A percentile compares a stretch with the other conserved stretches of the same genome.
phyloP scores from a whole-genome alignment of 139 green algal species.

The Chlorella sp. region DNA sequence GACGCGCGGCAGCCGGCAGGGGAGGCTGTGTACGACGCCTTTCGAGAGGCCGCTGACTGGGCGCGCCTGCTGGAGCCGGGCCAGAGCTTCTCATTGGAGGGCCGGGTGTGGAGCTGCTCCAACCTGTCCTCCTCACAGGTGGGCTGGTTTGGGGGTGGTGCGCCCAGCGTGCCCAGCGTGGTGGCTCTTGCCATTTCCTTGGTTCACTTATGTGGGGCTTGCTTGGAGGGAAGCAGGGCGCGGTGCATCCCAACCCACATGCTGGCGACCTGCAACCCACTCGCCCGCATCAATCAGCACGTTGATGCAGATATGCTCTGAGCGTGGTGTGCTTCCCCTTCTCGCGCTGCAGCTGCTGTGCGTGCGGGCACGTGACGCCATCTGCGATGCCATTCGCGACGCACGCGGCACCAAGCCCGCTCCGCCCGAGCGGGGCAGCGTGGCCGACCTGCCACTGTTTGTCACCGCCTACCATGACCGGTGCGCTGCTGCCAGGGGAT shows the following conservation, averaged over 20 bases:
- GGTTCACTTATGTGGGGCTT: too few species aligned
- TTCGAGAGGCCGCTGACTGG: constrained; percentile 69
- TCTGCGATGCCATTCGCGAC: constrained; percentile 85
- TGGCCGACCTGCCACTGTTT: constrained; percentile 86
- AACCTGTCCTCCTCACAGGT: constrained; percentile 58
- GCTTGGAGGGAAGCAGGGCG: too few species aligned
- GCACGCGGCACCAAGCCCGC: constrained; percentile 60
- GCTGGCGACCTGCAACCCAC: too few species aligned
- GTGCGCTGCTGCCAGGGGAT: too few species aligned
- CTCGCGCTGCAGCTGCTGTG: constrained; percentile 48
- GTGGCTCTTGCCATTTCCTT: too few species aligned
- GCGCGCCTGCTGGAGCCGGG: constrained; percentile 46
- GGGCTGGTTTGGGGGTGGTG: too few species aligned
- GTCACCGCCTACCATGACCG: constrained; percentile 72
- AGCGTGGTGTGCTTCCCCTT: too few species aligned
- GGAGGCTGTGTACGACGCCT: constrained; percentile 67
- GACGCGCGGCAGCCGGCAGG: constrained; percentile 44
- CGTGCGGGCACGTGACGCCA: constrained; percentile 78
- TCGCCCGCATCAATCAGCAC: too few species aligned
- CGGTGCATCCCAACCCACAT: too few species aligned
- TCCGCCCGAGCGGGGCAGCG: constrained; percentile 51
- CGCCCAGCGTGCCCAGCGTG: not conserved
- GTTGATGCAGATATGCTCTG: too few species aligned
- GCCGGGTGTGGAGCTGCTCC: constrained; percentile 71
- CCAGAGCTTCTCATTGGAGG: constrained; percentile 72